Conservation (phyloP, 192 early-diverging fungal genomes). For the Coemansia sp. region DNA sequence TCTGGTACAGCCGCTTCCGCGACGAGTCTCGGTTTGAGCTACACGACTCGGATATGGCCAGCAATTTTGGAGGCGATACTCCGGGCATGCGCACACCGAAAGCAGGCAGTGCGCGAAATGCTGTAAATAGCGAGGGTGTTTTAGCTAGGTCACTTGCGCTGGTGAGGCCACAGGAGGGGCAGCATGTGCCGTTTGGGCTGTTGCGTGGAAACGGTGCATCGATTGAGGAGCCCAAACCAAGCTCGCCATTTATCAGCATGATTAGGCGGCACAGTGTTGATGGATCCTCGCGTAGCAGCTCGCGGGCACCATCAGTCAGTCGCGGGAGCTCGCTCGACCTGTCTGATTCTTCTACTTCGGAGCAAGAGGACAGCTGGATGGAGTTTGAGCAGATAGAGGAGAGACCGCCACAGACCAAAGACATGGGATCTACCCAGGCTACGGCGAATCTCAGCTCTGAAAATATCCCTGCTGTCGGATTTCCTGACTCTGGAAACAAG, state of each 20-base stretch:
- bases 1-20: constrained; percentile 31
- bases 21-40: constrained; percentile 37
- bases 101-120: neutral
- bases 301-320: neutral
- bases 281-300: neutral
- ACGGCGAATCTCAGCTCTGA: neutral
- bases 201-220: neutral
- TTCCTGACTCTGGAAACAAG: neutral
- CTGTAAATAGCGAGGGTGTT: neutral
- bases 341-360: neutral
- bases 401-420: neutral
- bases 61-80: constrained; percentile 18
- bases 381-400: neutral
- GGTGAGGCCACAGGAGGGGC: neutral
- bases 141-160: constrained; percentile 1
- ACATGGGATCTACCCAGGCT: neutral
- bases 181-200: neutral
- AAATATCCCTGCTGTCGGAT: no score
- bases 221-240: neutral
- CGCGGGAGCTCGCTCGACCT: neutral
- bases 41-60: constrained; percentile 29
- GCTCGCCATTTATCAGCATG: neutral
- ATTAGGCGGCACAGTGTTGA: constrained; percentile 21
- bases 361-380: constrained; percentile 2
- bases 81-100: constrained; percentile 12